Evolutionary conservation across 2,329 filamentous ascomycete species (phyloP).

Genomic region (Penicillium hesseltinei): DNA sequence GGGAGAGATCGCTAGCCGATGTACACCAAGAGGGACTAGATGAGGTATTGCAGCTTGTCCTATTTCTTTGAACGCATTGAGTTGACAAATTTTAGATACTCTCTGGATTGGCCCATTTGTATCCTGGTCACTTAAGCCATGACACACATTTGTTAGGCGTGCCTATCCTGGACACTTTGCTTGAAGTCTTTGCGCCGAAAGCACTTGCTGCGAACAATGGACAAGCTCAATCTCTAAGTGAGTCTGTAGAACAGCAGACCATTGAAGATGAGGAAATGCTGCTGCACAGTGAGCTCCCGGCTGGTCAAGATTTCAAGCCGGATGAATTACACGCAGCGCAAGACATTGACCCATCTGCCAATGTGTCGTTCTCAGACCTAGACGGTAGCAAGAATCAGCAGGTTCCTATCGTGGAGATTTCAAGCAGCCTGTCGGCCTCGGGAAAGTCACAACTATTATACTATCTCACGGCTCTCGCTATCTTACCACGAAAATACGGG

Average conservation of each 20-base stretch:
- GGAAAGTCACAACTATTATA: constrained; percentile 62
- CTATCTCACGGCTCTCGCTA: constrained; percentile 51
- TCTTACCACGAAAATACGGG: constrained; percentile 46
- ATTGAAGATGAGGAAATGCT: constrained; percentile 19
- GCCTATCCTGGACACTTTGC: constrained; percentile 47
- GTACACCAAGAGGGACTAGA: constrained; percentile 51
- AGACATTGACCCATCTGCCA: background rate
- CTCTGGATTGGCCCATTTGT: constrained; percentile 30
- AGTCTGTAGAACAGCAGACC: background rate
- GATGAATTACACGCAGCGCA: background rate
- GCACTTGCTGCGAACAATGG: constrained; percentile 5
- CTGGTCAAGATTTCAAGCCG: background rate
- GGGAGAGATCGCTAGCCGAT: constrained; percentile 53
- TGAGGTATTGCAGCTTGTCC: constrained; percentile 42
- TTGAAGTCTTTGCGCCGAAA: constrained; percentile 37
- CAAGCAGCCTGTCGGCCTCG: constrained; percentile 49
- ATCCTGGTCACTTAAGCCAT: constrained; percentile 17
- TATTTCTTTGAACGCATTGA: background rate
- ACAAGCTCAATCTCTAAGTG: background rate
- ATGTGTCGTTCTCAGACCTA: constrained; percentile 8
- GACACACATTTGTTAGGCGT: constrained; percentile 41
- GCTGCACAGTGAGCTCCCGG: constrained; percentile 2
- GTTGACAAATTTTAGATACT: constrained; percentile 23
- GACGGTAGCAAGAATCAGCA: constrained; percentile 9
- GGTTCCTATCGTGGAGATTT: constrained; percentile 52